These are phyloP conservation scores for Lactarius sanguifluus DNA, from an alignment of 768 basidiomycete species.

Conservation along the genomic window DNA sequence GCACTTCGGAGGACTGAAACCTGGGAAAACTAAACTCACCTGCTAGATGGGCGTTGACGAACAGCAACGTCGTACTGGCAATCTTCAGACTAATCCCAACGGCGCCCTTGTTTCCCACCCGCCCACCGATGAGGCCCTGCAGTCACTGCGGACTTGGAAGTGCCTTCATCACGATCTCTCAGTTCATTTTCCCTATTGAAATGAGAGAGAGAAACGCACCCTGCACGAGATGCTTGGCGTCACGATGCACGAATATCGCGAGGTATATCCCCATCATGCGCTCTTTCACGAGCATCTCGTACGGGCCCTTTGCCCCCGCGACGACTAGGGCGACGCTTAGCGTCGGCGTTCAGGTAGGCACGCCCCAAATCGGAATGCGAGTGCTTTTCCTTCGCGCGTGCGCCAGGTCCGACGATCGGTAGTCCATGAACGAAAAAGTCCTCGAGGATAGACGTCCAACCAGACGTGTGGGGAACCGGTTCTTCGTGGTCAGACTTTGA, in stretches of 20 bases:
- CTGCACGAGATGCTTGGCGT: conserved; percentile 60
- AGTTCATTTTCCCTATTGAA: conserved; percentile 2
- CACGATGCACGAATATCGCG: conserved; percentile 71
- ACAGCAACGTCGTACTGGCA: conserved; percentile 78
- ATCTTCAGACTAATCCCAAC: conserved; percentile 89
- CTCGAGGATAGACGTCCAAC: conserved; percentile 78
- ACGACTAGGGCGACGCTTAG: conserved; percentile 48
- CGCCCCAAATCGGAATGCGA: conserved; percentile 31
- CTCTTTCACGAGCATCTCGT: conserved; percentile 83
- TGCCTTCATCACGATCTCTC: conserved; percentile 44
- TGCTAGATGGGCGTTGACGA: conserved; percentile 89
- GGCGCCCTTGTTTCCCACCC: conserved; percentile 91
- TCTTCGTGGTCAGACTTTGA: conserved; percentile 34
- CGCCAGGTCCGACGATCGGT: conserved; percentile 13
- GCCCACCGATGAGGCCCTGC: conserved; percentile 86
- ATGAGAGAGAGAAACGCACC: conserved; percentile 41
- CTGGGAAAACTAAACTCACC: conserved; percentile 43
- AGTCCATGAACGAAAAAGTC: conserved; percentile 60
- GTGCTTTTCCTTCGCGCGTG: conserved; percentile 41
- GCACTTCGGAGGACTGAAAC: neutral
- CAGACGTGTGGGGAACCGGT: conserved; percentile 38
- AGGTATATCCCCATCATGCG: conserved; percentile 89
- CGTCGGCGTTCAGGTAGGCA: conserved; percentile 36
- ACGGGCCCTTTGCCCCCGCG: conserved; percentile 62
- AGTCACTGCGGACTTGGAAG: conserved; percentile 79